Base-by-base conservation (phyloP, 768 basidiomycete species). In the Calocera cornea region DNA sequence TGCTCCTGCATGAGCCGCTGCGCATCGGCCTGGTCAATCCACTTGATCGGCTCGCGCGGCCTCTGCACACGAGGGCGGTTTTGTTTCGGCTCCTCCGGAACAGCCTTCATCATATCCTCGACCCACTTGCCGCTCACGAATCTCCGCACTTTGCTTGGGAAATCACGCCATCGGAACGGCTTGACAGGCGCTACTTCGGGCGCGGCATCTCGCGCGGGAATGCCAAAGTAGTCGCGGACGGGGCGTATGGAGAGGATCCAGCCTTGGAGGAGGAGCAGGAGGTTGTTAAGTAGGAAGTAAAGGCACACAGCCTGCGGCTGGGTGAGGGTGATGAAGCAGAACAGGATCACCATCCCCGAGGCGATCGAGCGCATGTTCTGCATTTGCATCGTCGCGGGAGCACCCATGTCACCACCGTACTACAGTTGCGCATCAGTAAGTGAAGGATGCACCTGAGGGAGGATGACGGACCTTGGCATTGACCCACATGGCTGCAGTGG, bases 381-480 rank as follows among this genome's bases (percentile, higher is more conserved):
- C 27, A 29, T 22, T 31, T 60, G 54, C 54, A 16, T 12, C 14
- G 54, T 16, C 16, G 24, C 5, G 54, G 31, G 24, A 7, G 14
- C 54, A 27, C 44, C 44, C 7, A 60, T 60, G 54, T 60, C 54
- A 22, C 54, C 54, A 2, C 54, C 54, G 10, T 33, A 60, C 54
- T 60, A 19, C 44, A 47, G 10, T 2, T 27, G 14, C 54, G 77
- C 17, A 78, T 77, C 77, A 86, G 80, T 72, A 86, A 76, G 60
- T 83, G 85, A 73, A 64, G 80, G 82, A 19, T 77, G 70, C 50
- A 88, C 65, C 11, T 85, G 81, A n/a, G 85, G 73, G 24, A 87
- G 70, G 1, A 86, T 84, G 74, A 92, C 80, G 40, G 78, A 74
- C 72, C 91, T 90, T 81, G 87, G 83, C 50, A 86, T 71, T 92